Percentiles rank a stretch among this genome's conserved stretches.
These are phyloP conservation scores for Rhodotorula sp. DNA, from an alignment of 1,284 basidiomycete species.

Conservation along the genomic window DNA sequence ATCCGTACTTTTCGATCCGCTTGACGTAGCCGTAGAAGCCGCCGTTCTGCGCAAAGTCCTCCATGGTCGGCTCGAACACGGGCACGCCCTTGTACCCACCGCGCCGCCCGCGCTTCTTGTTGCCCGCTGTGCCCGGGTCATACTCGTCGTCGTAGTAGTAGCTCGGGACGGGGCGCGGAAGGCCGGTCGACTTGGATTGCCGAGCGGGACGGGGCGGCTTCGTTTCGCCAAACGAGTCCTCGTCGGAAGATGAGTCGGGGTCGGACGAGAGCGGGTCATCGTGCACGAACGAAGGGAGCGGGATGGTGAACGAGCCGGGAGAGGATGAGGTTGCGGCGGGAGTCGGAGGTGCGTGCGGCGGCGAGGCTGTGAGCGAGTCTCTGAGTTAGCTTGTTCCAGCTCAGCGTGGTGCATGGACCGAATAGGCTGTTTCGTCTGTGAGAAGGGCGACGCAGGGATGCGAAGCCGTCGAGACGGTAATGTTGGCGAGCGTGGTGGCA, in stretches of 20 bases:
- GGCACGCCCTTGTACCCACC: slow-evolving; percentile 67
- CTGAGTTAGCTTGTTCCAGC: neutral
- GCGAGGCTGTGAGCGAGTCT: slow-evolving; percentile 2
- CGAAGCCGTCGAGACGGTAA: neutral
- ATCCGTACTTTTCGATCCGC: slow-evolving; percentile 81
- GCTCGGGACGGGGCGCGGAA: slow-evolving; percentile 30
- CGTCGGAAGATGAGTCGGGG: slow-evolving; percentile 35
- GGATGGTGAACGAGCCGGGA: slow-evolving; percentile 6
- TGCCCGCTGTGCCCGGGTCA: slow-evolving; percentile 36
- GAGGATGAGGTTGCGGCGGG: slow-evolving; percentile 3
- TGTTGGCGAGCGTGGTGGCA: neutral
- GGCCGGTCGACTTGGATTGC: slow-evolving; percentile 24
- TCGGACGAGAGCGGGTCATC: slow-evolving; percentile 28
- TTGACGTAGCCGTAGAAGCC: slow-evolving; percentile 89
- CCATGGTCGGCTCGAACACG: slow-evolving; percentile 86
- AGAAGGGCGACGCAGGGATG: neutral
- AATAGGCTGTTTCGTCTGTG: neutral
- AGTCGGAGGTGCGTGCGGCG: slow-evolving; percentile 2
- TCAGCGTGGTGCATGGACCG: neutral
- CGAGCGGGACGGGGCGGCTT: slow-evolving; percentile 25
- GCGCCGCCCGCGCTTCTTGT: slow-evolving; percentile 37
- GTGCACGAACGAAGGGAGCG: slow-evolving; percentile 38
- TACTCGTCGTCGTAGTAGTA: slow-evolving; percentile 43
- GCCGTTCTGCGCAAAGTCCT: slow-evolving; percentile 50
- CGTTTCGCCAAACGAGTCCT: slow-evolving; percentile 31